phyloP scores from a whole-genome alignment of 495 filamentous ascomycete genomes.

The Hypoxylon rickii region DNA sequence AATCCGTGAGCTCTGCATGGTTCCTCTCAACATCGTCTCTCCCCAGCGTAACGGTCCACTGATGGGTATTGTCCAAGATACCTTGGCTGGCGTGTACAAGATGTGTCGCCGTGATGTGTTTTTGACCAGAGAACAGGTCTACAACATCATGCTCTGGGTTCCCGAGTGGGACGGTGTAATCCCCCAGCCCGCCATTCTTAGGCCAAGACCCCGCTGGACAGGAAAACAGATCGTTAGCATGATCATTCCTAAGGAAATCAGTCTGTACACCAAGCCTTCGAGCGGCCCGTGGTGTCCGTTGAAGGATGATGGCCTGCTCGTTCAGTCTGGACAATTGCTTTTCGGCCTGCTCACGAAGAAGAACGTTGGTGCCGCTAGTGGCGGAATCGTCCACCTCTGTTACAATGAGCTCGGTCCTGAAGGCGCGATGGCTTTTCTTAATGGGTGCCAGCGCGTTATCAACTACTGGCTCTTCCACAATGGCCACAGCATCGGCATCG shows the following conservation, averaged over 20 bases:
- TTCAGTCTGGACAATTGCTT: constrained; percentile 86
- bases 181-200: constrained; percentile 86
- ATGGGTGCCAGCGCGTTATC: constrained; percentile 88
- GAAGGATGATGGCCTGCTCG: constrained; percentile 78
- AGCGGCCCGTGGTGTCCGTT: constrained; percentile 64
- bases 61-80: constrained; percentile 99
- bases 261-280: constrained; percentile 67
- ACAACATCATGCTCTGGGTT: constrained; percentile 96
- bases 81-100: constrained; percentile 94
- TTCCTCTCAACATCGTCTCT: constrained; percentile 95
- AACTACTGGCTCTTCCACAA: constrained; percentile 98
- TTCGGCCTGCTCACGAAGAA: constrained; percentile 92
- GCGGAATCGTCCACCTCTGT: constrained; percentile 92
- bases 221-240: constrained; percentile 97
- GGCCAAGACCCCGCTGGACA: constrained; percentile 93
- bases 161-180: constrained; percentile 96
- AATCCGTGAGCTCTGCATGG: constrained; percentile 90
- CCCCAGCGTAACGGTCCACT: constrained; percentile 95
- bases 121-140: constrained; percentile 84
- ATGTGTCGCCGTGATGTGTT: constrained; percentile 92
- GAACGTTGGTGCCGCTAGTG: constrained; percentile 82
- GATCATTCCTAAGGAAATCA: constrained; percentile 85
- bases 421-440: constrained; percentile 92
- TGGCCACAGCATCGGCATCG: constrained; percentile 97
- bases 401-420: constrained; percentile 89